These are phyloP conservation scores for Rutidosis leptorrhynchoides DNA, from an alignment of 129 eudicot species.

Conservation along the genomic window DNA sequence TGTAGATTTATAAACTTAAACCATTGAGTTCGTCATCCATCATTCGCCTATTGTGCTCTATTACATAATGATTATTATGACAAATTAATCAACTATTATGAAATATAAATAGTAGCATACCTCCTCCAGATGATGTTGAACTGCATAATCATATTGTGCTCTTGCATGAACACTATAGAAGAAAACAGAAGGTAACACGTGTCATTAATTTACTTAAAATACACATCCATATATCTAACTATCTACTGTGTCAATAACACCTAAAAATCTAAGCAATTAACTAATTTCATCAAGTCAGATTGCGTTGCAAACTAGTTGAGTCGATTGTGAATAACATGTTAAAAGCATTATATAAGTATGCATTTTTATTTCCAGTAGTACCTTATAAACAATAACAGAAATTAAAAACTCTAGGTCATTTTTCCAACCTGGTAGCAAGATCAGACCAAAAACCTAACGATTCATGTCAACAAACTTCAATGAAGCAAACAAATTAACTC, in stretches of 20 bases:
- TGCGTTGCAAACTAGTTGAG: background rate
- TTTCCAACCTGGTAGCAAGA: background rate
- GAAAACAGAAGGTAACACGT: constrained; percentile 9
- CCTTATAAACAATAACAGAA: background rate
- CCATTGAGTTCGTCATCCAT: no score
- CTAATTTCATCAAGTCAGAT: background rate
- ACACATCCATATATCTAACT: constrained; percentile 2
- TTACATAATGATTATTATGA: no score
- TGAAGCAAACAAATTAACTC: constrained; percentile 8
- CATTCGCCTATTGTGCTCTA: no score
- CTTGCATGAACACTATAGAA: constrained; percentile 68
- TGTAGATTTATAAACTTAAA: no score
- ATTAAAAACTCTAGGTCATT: background rate
- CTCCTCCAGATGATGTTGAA: constrained; percentile 97
- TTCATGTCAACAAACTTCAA: constrained; percentile 10
- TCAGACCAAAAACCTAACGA: no score
- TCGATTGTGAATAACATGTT: background rate
- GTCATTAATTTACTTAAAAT: background rate
- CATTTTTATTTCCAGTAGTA: constrained; percentile 3
- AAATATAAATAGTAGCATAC: constrained; percentile 40
- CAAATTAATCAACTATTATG: background rate
- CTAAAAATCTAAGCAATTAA: constrained; percentile 3
- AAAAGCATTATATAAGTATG: no score
- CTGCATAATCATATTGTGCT: constrained; percentile 93
- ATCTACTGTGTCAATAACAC: background rate